Evolutionary conservation across 2,329 filamentous ascomycete genomes (phyloP), one percentile per base, ranked within the genome.

Genomic region (Stachybotrys chartarum): DNA sequence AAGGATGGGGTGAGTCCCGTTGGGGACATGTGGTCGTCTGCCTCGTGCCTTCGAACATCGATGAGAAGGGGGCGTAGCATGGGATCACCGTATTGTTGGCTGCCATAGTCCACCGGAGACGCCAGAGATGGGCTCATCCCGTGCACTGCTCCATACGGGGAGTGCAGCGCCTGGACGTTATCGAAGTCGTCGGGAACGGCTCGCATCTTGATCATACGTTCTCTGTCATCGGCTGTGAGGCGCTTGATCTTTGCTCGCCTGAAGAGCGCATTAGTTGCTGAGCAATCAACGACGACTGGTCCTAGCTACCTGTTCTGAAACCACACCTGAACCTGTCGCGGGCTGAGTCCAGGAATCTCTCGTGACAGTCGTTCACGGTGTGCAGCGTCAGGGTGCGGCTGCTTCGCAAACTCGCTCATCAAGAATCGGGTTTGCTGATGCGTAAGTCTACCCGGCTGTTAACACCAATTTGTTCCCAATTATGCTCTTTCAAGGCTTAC

Each of bases 361-460:
- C 88, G 80, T 5, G 92, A 93, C 44, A 97, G 78, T 50, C 91
- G 82, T 69, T 96, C 92, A 59, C 92, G 82, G 70, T 96, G 91
- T 50, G 90, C 89, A 46, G 92, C 92, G 73, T 97, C 92, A 7
- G 92, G 92, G 68, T 97, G 92, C 30, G 92, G 90, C 68, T 97
- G 91, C 64, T 94, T 91, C 56, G 91, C 89, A 66, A 97, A 97
- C 70, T 97, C 92, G 72, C 90, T 96, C 91, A 96, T 96, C 55
- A 97, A 77, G 65, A 96, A 97, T 14, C 93, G 86, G n/a, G 93
- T 97, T 78, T 97, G 93, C 64, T 94, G 93, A 71, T 97, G 92
- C 1, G 92, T 96, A 60, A 97, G 84, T 61, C 92, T 95, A 47
- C 3, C 10, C 16, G 45, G 8, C 8, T n/a, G 45, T 47, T 42